Evolutionary conservation across 2,329 filamentous ascomycete species (phyloP).

Genomic region (Metarhizium brunneum): DNA sequence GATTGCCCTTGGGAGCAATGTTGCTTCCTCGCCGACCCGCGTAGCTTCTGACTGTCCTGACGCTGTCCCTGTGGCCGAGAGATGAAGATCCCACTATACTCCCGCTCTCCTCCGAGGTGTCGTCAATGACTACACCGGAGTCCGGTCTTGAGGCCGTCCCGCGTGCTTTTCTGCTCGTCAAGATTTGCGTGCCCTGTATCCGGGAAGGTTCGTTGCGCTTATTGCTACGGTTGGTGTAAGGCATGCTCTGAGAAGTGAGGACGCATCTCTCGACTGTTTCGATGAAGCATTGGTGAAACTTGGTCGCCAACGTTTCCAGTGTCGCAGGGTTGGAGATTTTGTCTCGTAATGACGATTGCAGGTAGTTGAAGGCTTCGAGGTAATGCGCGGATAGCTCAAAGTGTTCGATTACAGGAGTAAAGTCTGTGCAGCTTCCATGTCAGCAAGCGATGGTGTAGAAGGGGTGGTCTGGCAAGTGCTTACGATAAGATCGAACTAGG

Average conservation of each 20-base stretch:
- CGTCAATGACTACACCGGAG: conserved; percentile 29
- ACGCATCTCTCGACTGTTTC: conserved; percentile 29
- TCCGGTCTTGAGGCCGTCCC: conserved; percentile 23
- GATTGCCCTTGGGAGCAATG: conserved; percentile 13
- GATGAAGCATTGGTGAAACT: conserved; percentile 31
- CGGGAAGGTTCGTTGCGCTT: conserved; percentile 24
- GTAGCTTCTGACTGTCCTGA: conserved; percentile 17
- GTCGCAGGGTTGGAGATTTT: conserved; percentile 28
- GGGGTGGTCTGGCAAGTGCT: background rate
- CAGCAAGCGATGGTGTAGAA: background rate
- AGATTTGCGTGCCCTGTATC: conserved; percentile 11
- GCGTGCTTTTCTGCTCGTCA: conserved; percentile 15
- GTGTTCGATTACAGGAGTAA: conserved; percentile 31
- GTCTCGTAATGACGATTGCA: conserved; percentile 24
- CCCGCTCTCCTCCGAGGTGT: conserved; percentile 28
- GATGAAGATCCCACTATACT: conserved; percentile 16
- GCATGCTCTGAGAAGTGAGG: conserved; percentile 24
- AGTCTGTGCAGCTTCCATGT: conserved; percentile 18
- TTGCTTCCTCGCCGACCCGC: conserved; percentile 13
- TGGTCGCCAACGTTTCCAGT: conserved; percentile 27
- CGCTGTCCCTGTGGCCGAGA: conserved; percentile 20
- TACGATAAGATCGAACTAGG: conserved; percentile 21
- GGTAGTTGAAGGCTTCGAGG: conserved; percentile 21
- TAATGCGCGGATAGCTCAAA: conserved; percentile 28
- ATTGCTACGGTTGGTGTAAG: conserved; percentile 31